phyloP scores from a whole-genome alignment of 2,329 filamentous ascomycete species.

The Curvularia sp. region DNA sequence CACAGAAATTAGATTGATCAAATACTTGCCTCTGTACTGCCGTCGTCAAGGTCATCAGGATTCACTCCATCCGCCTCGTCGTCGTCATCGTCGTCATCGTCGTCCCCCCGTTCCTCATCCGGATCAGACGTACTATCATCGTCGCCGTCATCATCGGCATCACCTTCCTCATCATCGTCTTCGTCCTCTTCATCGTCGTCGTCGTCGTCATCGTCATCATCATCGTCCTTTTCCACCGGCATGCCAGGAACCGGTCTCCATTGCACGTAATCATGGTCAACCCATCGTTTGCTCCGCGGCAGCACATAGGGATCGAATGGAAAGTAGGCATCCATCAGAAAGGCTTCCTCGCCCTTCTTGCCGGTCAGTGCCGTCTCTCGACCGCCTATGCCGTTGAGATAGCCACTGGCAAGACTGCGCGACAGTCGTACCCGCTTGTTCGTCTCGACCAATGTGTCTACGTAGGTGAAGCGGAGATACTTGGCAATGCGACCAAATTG shows the following conservation, averaged over 20 bases:
- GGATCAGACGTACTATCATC: conserved; percentile 19
- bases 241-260: conserved; percentile 51
- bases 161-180: conserved; percentile 8
- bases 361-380: conserved; percentile 62
- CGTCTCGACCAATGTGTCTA: conserved; percentile 84
- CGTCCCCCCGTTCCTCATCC: conserved; percentile 1
- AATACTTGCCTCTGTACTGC: conserved; percentile 13
- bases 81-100: neutral
- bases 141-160: conserved; percentile 10
- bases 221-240: conserved; percentile 55
- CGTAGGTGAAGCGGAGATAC: conserved; percentile 86
- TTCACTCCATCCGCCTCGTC: neutral
- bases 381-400: conserved; percentile 53
- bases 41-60: conserved; percentile 12
- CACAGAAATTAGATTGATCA: neutral
- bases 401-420: conserved; percentile 68
- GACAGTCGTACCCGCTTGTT: conserved; percentile 90
- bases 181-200: conserved; percentile 15
- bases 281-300: conserved; percentile 84
- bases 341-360: conserved; percentile 74
- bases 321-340: conserved; percentile 92
- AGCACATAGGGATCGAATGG: conserved; percentile 97
- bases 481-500: conserved; percentile 90
- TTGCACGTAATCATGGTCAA: conserved; percentile 65
- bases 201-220: conserved; percentile 47